Percentiles rank a stretch among this genome's conserved stretches.
phyloP scores from a whole-genome alignment of 2,329 filamentous ascomycete species.

The Neoscytalidium dimidiatum region DNA sequence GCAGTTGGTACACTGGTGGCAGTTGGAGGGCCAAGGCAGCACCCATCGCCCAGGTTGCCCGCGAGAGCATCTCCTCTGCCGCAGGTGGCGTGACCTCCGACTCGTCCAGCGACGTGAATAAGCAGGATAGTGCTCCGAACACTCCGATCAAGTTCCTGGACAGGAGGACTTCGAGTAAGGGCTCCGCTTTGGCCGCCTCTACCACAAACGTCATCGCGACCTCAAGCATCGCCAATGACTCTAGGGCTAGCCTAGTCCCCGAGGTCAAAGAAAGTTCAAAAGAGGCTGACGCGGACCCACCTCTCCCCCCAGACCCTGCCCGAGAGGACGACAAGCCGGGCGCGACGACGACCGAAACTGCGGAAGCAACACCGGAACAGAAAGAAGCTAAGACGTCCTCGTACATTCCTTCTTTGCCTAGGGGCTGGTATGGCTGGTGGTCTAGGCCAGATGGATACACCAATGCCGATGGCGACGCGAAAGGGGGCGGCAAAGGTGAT shows the following conservation, averaged over 20 bases:
- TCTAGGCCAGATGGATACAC: slow-evolving; percentile 51
- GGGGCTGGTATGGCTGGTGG: slow-evolving; percentile 53
- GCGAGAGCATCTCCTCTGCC: slow-evolving; percentile 48
- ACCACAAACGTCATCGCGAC: slow-evolving; percentile 50
- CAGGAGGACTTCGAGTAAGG: slow-evolving; percentile 49
- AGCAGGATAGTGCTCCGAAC: slow-evolving; percentile 29
- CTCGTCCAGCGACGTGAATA: slow-evolving; percentile 32
- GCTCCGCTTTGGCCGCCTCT: slow-evolving; percentile 45
- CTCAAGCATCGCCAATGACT: slow-evolving; percentile 31
- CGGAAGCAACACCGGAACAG: slow-evolving; percentile 19
- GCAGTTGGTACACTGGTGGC: slow-evolving; percentile 48
- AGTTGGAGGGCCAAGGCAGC: slow-evolving; percentile 51
- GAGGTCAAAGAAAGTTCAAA: slow-evolving; percentile 20
- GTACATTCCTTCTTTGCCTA: slow-evolving; percentile 23
- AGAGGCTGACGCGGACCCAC: slow-evolving; percentile 37
- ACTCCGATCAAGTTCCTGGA: slow-evolving; percentile 40
- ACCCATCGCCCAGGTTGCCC: slow-evolving; percentile 48
- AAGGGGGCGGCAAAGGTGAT: slow-evolving; percentile 27
- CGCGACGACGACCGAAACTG: not conserved
- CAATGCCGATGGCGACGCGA: slow-evolving; percentile 36
- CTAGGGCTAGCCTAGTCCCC: slow-evolving; percentile 25
- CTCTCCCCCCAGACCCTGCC: slow-evolving; percentile 45
- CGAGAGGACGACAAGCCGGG: slow-evolving; percentile 2
- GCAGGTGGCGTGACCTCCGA: slow-evolving; percentile 46
- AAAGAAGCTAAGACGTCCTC: slow-evolving; percentile 22